Base-by-base conservation (phyloP, 345 rosid genomes). In the Rubroshorea leprosula region DNA sequence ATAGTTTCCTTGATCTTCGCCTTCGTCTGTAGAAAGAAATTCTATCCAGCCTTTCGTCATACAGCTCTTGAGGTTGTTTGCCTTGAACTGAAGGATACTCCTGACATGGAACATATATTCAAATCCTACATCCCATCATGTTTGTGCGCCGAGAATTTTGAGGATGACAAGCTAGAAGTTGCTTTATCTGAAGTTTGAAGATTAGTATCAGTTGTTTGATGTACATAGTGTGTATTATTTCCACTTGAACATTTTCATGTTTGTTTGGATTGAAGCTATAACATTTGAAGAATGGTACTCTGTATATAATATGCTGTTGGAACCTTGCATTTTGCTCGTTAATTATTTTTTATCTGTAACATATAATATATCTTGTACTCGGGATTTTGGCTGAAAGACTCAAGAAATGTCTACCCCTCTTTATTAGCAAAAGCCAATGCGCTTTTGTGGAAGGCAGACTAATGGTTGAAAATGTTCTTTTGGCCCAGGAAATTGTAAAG, bases 41-140 rank as follows among this genome's bases (percentile, higher is more conserved):
- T 89, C 78, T 92, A 92, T 49, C 43, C 51, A 55, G 76, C 79
- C 45, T 92, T 92, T 63, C 0, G 71, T 12, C 48, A 72, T 64
- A 76, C 86, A 0, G 78, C 96, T 23, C 87, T 92, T 0, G 96
- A 92, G 69, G 90, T 77, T 15, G 89, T 83, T 49, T 51, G 72
- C 68, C 76, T 55, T 17, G 85, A 84, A 25, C 31, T 79, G 70
- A 88, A 86, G 79, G 80, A 92, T 72, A 61, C 58, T 39, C 87
- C 86, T 0, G 47, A 76, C 73, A 75, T 84, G 69, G 98, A 88
- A 54, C 72, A 43, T 23, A 43, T 86, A 62, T 86, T 75, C 80
- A 75, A 73, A 46, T 49, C 85, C 5, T 88, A 72, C 68, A 52
- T 86, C 46, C 90, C 90, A 0, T 74, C 73, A 18, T 73, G 95